Base-by-base conservation (phyloP, 352 stramenopile species). In the Albugo candida region DNA sequence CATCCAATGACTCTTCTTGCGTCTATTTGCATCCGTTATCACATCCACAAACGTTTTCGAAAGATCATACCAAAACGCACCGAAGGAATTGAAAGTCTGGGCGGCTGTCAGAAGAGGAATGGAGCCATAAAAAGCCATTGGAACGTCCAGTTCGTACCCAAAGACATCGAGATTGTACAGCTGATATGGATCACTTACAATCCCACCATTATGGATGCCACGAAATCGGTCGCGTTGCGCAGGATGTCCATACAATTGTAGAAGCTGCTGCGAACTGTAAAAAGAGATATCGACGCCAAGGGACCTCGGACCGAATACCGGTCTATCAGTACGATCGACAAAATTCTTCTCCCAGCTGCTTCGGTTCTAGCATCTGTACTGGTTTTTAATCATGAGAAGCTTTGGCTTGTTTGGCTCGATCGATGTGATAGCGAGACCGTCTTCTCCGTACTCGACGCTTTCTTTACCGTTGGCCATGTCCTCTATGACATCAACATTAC, bases 121-220 rank as follows among this genome's bases (percentile, higher is more conserved):
- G 17, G 70, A 63, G 16, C 95, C 95, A 67, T 99, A 99, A 34
- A 99, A 66, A 38, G 95, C 89, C 89, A 99, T 98, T n/a, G 94
- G 87, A 24, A 95, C 83, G 59, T 99, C 88, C 51, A 99, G 69
- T 51, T 98, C 94, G 67, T 98, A 99, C 70, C 99, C 95, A 59
- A 99, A 99, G n/a, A 99, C 96, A 59, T 99, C 96, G 31, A 99
- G 72, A 55, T 97, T 99, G 70, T 99, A 99, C 44, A 99, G 72
- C 8, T 95, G 82, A 63, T 99, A 99, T 8, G 96, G 96, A 51
- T 99, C 92, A n/a, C 60, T 67, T 11, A 74, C 18, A 21, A 50
- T 59, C 24, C 13, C 13, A 36, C 27, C 47, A n/a, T 27, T 39
- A 35, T 62, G 56, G 20, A 86, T 49, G 8, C 94, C 36, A 80